A percentile compares a stretch with the other conserved stretches of the same genome.
Evolutionary conservation across 192 early-diverging fungal species (phyloP).

Genomic region (Backusella westeae): DNA sequence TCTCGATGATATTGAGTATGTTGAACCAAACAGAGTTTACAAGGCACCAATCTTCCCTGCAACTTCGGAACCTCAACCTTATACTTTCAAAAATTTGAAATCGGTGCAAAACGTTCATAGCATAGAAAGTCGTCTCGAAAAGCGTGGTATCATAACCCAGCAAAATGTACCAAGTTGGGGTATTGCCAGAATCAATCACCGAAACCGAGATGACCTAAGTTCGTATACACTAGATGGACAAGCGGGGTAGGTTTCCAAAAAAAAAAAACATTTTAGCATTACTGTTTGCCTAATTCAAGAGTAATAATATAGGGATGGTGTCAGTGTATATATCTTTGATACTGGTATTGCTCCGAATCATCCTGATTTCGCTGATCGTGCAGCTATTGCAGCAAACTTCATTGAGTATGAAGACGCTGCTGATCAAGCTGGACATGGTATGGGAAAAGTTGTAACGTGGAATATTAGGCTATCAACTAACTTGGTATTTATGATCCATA

Average conservation of each 20-base stretch:
- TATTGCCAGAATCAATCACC: constrained; percentile 39
- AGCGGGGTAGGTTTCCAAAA: constrained; percentile 44
- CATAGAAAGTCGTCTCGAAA: background rate
- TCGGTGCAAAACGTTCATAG: background rate
- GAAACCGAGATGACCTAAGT: constrained; percentile 39
- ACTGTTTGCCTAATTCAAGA: background rate
- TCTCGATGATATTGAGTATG: constrained; percentile 17
- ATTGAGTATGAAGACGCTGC: constrained; percentile 27
- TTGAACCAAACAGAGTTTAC: constrained; percentile 26
- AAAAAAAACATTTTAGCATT: background rate
- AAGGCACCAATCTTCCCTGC: background rate
- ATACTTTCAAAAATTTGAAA: background rate
- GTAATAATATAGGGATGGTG: constrained; percentile 26
- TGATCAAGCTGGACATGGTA: constrained; percentile 49
- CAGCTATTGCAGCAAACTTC: constrained; percentile 36
- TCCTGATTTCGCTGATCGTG: constrained; percentile 48
- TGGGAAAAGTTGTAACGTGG: background rate
- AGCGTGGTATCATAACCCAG: background rate
- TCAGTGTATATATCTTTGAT: constrained; percentile 69
- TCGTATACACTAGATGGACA: constrained; percentile 51
- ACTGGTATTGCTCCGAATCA: constrained; percentile 51
- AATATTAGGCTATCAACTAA: background rate
- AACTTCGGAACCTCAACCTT: background rate
- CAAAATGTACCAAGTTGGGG: constrained; percentile 43
- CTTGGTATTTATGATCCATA: background rate